Evolutionary conservation across 139 green algal genomes (phyloP).

Genomic region (Edaphochlamys debaryana): DNA sequence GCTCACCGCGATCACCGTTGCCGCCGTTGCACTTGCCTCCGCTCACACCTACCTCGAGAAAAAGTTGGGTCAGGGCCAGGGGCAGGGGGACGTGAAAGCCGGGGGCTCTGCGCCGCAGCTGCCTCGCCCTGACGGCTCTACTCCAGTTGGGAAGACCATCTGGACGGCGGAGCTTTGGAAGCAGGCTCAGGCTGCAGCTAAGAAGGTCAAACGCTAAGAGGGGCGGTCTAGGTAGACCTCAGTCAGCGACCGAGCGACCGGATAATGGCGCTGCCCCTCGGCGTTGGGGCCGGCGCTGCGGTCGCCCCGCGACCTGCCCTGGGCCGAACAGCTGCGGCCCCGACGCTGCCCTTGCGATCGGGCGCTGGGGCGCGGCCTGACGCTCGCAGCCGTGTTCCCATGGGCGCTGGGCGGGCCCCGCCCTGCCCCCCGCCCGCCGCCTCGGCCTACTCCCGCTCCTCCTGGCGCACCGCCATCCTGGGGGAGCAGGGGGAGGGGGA

Average conservation of each 20-base stretch:
- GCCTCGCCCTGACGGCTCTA: conserved; percentile 1
- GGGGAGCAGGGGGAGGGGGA: background rate
- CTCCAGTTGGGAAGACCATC: background rate
- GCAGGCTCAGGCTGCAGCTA: background rate
- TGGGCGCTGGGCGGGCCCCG: too few relatives aligned
- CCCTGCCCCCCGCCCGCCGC: background rate
- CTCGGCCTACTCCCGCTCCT: conserved; percentile 9
- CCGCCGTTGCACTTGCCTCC: background rate
- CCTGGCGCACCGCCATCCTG: conserved; percentile 16
- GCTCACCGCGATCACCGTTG: conserved; percentile 1
- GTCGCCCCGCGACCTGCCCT: too few relatives aligned
- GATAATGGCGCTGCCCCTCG: too few relatives aligned
- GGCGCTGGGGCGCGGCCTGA: too few relatives aligned
- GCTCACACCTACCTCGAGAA: conserved; percentile 31
- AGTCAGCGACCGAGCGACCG: too few relatives aligned
- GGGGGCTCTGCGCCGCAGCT: conserved; percentile 29
- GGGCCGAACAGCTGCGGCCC: too few relatives aligned
- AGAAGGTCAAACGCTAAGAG: conserved; percentile 2
- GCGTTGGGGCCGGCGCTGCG: too few relatives aligned
- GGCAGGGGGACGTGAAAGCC: too few relatives aligned
- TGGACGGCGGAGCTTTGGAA: conserved; percentile 31
- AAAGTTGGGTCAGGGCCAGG: background rate
- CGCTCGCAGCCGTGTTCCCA: too few relatives aligned
- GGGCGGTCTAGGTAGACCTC: too few relatives aligned
- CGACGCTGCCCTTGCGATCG: too few relatives aligned